phyloP scores from a whole-genome alignment of 257 asterid genomes.

The Primulina eburnea region DNA sequence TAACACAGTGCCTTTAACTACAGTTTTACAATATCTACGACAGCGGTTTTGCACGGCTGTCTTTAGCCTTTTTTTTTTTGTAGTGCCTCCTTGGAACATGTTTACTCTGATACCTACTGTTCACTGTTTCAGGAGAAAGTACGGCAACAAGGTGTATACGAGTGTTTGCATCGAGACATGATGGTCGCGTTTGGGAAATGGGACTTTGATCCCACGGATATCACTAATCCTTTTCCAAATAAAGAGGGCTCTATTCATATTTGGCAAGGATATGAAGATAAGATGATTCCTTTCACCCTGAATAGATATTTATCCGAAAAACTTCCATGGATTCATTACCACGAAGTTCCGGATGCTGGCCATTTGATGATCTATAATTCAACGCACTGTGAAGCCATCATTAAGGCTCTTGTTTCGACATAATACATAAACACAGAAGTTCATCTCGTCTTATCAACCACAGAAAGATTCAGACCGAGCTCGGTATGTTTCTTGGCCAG shows the following conservation, averaged over 20 bases:
- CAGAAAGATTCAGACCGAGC: neutral
- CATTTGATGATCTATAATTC: slow-evolving; percentile 51
- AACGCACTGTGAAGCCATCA: slow-evolving; percentile 47
- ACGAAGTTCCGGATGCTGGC: slow-evolving; percentile 66
- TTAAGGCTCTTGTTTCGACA: slow-evolving; percentile 41
- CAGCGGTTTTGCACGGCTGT: too few relatives aligned
- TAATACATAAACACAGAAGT: slow-evolving; percentile 3
- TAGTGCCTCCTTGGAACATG: neutral
- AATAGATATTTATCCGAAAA: slow-evolving; percentile 45
- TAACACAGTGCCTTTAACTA: too few relatives aligned
- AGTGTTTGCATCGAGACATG: slow-evolving; percentile 57
- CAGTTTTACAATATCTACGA: too few relatives aligned
- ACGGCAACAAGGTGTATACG: slow-evolving; percentile 64
- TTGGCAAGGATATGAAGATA: slow-evolving; percentile 78
- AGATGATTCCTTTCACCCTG: slow-evolving; percentile 38
- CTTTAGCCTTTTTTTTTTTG: too few relatives aligned
- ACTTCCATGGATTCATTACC: slow-evolving; percentile 74
- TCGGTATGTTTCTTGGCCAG: neutral
- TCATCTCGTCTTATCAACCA: neutral
- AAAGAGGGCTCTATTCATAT: slow-evolving; percentile 65
- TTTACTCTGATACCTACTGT: neutral
- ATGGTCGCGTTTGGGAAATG: slow-evolving; percentile 47
- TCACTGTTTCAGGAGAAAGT: slow-evolving; percentile 47
- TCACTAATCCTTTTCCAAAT: slow-evolving; percentile 59
- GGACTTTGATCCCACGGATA: slow-evolving; percentile 61